phyloP scores from a whole-genome alignment of 495 filamentous ascomycete species.

The Evansstolkia leycettana region DNA sequence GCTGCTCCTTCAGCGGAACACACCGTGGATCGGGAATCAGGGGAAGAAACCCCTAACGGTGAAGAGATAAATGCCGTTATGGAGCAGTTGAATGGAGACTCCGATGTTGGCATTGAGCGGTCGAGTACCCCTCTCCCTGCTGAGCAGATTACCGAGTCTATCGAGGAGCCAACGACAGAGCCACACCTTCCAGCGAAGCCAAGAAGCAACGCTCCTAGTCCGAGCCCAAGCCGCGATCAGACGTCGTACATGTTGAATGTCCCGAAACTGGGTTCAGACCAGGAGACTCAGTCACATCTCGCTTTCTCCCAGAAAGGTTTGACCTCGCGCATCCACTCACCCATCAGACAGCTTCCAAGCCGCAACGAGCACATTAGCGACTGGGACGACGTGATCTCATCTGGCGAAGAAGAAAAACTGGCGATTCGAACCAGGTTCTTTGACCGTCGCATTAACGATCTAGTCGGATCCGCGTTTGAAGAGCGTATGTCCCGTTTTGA shows the following conservation, averaged over 20 bases:
- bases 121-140: conserved; percentile 33
- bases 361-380: conserved; percentile 63
- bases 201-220: conserved; percentile 64
- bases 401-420: conserved; percentile 70
- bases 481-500: conserved; percentile 68
- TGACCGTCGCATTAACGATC: conserved; percentile 71
- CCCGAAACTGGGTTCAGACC: conserved; percentile 29
- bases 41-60: conserved; percentile 42
- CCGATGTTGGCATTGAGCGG: conserved; percentile 59
- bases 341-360: conserved; percentile 54
- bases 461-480: conserved; percentile 70
- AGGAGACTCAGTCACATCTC: conserved; percentile 25
- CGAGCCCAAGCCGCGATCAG: conserved; percentile 52
- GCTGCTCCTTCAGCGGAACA: conserved; percentile 7
- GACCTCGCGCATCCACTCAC: conserved; percentile 33
- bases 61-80: conserved; percentile 80
- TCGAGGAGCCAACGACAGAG: conserved; percentile 37
- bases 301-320: conserved; percentile 27
- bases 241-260: conserved; percentile 31
- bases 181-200: conserved; percentile 41
- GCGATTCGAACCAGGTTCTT: conserved; percentile 67
- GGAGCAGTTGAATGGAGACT: conserved; percentile 65
- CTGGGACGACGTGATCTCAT: conserved; percentile 81
- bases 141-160: conserved; percentile 23
- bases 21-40: conserved; percentile 11